Evolutionary conservation across 345 rosid genomes (phyloP), one percentile per base, ranked within the genome.

Genomic region (Salix dunnii): DNA sequence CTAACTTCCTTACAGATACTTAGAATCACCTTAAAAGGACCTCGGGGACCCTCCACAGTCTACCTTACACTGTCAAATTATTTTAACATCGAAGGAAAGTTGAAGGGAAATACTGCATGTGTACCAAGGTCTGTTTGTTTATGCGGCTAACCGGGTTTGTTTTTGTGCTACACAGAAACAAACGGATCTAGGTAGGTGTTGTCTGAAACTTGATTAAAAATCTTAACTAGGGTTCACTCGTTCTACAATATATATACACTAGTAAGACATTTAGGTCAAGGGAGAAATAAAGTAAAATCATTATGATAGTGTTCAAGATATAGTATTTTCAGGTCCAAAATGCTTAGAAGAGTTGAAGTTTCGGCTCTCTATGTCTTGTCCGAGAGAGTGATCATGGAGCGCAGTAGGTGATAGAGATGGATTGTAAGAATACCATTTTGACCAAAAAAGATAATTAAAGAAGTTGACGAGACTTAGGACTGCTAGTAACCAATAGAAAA

Each of bases 401-500:
- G 69, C 33, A 61, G 68, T 21, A 11, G 72, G 79, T 25, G 84
- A 81, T 18, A 82, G 13, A 64, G 90, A 84, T 76, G 87, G 86
- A 70, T 88, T 86, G 72, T 77, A 83, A 35, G 87, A 85, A 71
- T 88, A 83, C 94, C 90, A 86, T 62, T 83, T 83, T 25, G 92
- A 82, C 82, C 90, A 89, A 61, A 90, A 74, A 42, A 88, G 74
- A 82, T 85, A 90, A 51, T 82, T 82, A 55, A 82, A 81, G 53
- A 90, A 89, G 82, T 84, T 92, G 81, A 88, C 43, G 55, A 88
- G 67, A 70, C 97, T 86, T 43, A 90, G 76, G 40, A 73, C 76
- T 53, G 97, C 92, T 74, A 92, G 81, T 70, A 89, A 78, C 91
- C 93, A 92, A 75, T 90, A 92, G 81, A 92, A 92, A 43, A 84